Evolutionary conservation across 805 yeast species (phyloP).

Genomic region (fission yeast (Schizosaccharomyces pombe)): DNA sequence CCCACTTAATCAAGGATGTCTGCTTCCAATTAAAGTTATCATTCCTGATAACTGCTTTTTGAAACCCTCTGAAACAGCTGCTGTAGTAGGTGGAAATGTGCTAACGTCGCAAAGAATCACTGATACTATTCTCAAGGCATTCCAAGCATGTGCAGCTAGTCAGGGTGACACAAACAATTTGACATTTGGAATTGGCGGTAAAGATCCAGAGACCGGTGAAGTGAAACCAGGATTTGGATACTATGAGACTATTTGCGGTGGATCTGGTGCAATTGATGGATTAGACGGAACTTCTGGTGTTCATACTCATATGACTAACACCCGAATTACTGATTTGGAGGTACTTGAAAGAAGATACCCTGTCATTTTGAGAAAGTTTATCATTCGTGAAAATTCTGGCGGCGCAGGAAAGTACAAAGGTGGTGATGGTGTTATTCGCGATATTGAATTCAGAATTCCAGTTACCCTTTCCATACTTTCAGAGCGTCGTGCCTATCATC

Average conservation of each 20-base stretch:
- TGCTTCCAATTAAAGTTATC: constrained; percentile 46
- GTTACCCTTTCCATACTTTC: constrained; percentile 60
- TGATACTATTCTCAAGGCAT: constrained; percentile 69
- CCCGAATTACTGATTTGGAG: constrained; percentile 80
- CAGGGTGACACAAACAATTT: constrained; percentile 79
- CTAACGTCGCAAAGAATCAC: constrained; percentile 85
- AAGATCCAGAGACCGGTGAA: constrained; percentile 16
- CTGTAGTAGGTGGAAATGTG: constrained; percentile 88
- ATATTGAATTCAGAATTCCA: constrained; percentile 49
- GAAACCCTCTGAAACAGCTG: constrained; percentile 63
- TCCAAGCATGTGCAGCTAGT: constrained; percentile 76
- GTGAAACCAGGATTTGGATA: constrained; percentile 51
- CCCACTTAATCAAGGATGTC: constrained; percentile 84
- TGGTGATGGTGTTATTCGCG: constrained; percentile 72
- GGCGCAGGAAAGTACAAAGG: constrained; percentile 54
- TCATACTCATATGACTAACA: constrained; percentile 83
- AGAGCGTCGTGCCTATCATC: constrained; percentile 66
- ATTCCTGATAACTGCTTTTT: constrained; percentile 42
- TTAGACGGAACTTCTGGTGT: constrained; percentile 82
- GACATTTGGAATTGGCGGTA: constrained; percentile 66
- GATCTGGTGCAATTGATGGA: constrained; percentile 73
- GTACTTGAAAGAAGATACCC: constrained; percentile 76
- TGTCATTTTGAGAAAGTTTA: constrained; percentile 46
- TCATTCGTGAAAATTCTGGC: constrained; percentile 52
- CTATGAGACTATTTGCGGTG: constrained; percentile 88